Percentiles rank a stretch among this genome's conserved stretches.
These are phyloP conservation scores for Neurospora cerealis DNA, from an alignment of 495 filamentous ascomycete genomes.

Conservation along the genomic window DNA sequence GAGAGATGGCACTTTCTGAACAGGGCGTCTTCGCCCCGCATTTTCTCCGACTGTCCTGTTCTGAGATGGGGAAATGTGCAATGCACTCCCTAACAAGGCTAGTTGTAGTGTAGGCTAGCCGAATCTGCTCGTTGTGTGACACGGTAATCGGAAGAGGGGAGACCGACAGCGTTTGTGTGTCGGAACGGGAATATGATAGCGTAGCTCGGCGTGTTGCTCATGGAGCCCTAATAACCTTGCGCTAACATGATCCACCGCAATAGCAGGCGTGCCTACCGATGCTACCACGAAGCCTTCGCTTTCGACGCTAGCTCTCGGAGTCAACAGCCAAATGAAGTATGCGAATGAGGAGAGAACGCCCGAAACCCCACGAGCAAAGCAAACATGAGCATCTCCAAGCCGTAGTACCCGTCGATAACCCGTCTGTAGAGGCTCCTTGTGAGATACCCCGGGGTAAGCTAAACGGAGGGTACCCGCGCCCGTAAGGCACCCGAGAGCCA, in stretches of 20 bases:
- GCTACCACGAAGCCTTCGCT: not conserved
- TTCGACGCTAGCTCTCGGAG: not conserved
- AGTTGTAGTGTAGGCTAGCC: not conserved
- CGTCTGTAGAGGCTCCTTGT: not conserved
- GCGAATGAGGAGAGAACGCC: not conserved
- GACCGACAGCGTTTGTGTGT: not conserved
- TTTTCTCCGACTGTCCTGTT: not conserved
- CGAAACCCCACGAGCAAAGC: not conserved
- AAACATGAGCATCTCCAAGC: not conserved
- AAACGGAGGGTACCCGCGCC: not conserved
- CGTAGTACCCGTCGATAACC: not conserved
- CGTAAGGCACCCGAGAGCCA: not conserved
- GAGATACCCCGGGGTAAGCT: not conserved
- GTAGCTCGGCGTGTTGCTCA: not conserved
- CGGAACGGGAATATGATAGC: not conserved
- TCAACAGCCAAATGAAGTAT: not conserved
- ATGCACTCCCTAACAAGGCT: not conserved
- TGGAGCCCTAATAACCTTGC: not conserved
- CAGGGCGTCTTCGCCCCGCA: not conserved
- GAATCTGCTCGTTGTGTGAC: not conserved
- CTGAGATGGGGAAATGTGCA: not conserved
- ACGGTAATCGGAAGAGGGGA: not conserved
- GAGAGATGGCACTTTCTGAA: not conserved
- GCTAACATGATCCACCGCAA: not conserved
- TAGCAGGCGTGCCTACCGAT: not conserved